These are phyloP conservation scores for Aureobasidium namibiae DNA, from an alignment of 2,329 filamentous ascomycete genomes.

Conservation along the genomic window DNA sequence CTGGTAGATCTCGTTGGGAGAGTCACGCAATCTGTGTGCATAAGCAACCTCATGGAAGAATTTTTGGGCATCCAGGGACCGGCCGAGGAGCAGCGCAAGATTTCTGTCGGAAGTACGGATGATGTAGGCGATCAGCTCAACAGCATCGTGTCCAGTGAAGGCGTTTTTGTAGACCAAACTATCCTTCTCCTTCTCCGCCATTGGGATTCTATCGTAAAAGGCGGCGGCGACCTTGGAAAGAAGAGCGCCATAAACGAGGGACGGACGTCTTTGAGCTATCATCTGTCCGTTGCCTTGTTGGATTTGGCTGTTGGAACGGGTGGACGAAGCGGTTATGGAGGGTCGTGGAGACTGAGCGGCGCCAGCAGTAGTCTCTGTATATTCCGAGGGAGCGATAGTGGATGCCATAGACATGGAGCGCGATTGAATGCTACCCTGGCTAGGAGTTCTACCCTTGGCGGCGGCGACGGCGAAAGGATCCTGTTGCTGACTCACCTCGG, in stretches of 20 bases:
- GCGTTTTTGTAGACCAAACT: conserved; percentile 94
- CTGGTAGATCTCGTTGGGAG: conserved; percentile 90
- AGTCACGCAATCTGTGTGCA: conserved; percentile 89
- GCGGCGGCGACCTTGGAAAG: conserved; percentile 89
- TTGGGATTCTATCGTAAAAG: conserved; percentile 79
- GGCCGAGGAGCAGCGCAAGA: conserved; percentile 78
- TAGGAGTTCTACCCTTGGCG: conserved; percentile 17
- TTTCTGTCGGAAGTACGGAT: conserved; percentile 97
- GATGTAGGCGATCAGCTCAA: conserved; percentile 91
- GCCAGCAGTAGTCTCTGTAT: conserved; percentile 9
- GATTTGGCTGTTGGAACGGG: conserved; percentile 32
- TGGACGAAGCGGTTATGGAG: conserved; percentile 17
- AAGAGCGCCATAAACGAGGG: conserved; percentile 86
- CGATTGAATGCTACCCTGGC: conserved; percentile 37
- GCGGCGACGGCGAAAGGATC: neutral
- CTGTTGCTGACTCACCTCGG: conserved; percentile 25
- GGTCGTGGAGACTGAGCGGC: conserved; percentile 22
- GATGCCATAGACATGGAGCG: conserved; percentile 92
- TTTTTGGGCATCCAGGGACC: conserved; percentile 92
- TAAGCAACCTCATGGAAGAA: conserved; percentile 99
- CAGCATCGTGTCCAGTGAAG: conserved; percentile 90
- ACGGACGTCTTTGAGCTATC: conserved; percentile 58
- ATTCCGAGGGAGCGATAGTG: conserved; percentile 51
- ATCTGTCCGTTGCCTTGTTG: conserved; percentile 33
- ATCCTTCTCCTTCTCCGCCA: conserved; percentile 89